Evolutionary conservation across 202 grass and related monocot species (phyloP).

Genomic region (Schoenoplectus tabernaemontani): DNA sequence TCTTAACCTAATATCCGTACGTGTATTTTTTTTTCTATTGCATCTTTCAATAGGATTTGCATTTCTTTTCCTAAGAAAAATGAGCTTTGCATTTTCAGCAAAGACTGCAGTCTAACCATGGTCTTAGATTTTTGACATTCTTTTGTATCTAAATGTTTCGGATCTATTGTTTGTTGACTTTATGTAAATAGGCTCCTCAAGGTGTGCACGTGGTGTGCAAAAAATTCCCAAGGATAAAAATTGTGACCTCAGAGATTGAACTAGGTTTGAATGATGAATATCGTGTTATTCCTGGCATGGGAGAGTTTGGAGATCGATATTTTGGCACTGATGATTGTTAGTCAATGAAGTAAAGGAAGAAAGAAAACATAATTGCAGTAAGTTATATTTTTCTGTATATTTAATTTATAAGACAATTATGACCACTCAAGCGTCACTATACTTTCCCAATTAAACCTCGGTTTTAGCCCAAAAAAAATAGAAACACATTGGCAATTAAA

Average conservation of each 20-base stretch:
- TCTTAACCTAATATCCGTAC: conserved; percentile 95
- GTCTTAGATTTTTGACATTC: too few relatives aligned
- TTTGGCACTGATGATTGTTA: conserved; percentile 87
- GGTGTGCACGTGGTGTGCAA: conserved; percentile 88
- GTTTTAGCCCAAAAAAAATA: not conserved
- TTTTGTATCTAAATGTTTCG: not conserved
- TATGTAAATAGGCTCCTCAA: conserved; percentile 52
- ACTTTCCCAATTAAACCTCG: not conserved
- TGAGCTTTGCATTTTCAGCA: not conserved
- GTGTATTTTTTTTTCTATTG: conserved; percentile 19
- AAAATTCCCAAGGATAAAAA: conserved; percentile 91
- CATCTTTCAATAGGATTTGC: not conserved
- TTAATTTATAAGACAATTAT: not conserved
- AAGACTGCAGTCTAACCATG: too few relatives aligned
- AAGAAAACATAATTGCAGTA: conserved; percentile 18
- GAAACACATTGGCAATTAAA: not conserved
- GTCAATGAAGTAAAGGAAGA: not conserved
- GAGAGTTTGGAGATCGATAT: conserved; percentile 90
- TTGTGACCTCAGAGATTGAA: conserved; percentile 93
- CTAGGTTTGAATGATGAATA: conserved; percentile 76
- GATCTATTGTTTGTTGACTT: not conserved
- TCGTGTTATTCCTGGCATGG: conserved; percentile 83
- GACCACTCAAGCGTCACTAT: not conserved
- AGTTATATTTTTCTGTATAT: conserved; percentile 21
- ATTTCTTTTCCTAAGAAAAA: not conserved